Percentiles rank a stretch among this genome's conserved stretches.
These are phyloP conservation scores for Erysimum cheiri DNA, from an alignment of 441 rosid species.

Conservation along the genomic window DNA sequence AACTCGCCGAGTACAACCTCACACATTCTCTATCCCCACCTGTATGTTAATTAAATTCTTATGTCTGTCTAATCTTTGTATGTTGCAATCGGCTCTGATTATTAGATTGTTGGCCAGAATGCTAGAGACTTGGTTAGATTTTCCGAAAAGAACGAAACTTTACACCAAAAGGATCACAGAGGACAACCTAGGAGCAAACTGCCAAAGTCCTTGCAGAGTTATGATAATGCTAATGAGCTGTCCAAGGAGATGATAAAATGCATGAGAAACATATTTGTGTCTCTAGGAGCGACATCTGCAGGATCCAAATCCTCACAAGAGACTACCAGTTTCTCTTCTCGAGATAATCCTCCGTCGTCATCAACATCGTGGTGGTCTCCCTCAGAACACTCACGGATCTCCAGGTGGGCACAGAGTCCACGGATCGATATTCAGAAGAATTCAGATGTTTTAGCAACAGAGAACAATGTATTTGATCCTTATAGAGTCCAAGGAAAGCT, in stretches of 20 bases:
- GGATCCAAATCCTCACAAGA: conserved; percentile 54
- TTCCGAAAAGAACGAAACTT: conserved; percentile 15
- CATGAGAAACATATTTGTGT: conserved; percentile 66
- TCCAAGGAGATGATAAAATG: conserved; percentile 69
- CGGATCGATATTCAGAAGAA: conserved; percentile 60
- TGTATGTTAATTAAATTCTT: conserved; percentile 42
- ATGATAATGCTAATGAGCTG: conserved; percentile 55
- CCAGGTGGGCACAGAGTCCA: conserved; percentile 73
- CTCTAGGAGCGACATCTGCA: conserved; percentile 57
- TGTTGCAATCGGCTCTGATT: conserved; percentile 29
- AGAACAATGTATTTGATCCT: conserved; percentile 59
- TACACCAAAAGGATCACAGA: conserved; percentile 39
- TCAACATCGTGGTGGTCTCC: conserved; percentile 78
- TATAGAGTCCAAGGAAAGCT: conserved; percentile 68
- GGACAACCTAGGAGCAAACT: conserved; percentile 52
- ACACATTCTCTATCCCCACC: conserved; percentile 59
- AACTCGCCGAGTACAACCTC: conserved; percentile 75
- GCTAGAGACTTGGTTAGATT: conserved; percentile 34
- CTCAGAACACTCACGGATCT: conserved; percentile 64
- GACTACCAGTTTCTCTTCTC: conserved; percentile 49
- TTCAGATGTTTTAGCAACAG: conserved; percentile 59
- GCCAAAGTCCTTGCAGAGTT: conserved; percentile 46
- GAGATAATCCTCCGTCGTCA: conserved; percentile 51
- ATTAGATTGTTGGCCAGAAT: conserved; percentile 30
- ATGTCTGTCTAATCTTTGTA: conserved; percentile 10